Evolutionary conservation across 31 red algal genomes (phyloP).

Genomic region (Asparagopsis taxiformis): DNA sequence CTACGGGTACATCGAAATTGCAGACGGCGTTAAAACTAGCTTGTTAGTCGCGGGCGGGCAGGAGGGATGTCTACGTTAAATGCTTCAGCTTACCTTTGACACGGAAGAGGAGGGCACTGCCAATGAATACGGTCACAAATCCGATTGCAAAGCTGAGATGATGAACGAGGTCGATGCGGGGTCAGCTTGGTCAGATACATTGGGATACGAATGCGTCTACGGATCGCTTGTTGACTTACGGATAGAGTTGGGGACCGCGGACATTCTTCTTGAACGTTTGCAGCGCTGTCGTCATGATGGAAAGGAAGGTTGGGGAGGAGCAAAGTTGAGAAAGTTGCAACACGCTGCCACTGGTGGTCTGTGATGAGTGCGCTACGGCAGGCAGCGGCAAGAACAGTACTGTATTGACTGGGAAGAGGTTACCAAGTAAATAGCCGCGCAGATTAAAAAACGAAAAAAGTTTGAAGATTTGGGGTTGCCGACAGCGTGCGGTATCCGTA

Average conservation of each 20-base stretch:
- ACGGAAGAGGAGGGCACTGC: conserved; percentile 24
- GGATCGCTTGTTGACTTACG: conserved; percentile 21
- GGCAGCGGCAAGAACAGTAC: too few species aligned
- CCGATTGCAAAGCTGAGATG: conserved; percentile 50
- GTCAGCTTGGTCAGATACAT: not conserved
- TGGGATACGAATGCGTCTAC: too few species aligned
- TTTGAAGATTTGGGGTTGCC: too few species aligned
- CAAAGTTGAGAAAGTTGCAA: not conserved
- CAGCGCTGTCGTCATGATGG: conserved; percentile 39
- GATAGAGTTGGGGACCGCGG: conserved; percentile 46
- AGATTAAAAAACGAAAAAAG: too few species aligned
- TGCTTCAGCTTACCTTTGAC: conserved; percentile 46
- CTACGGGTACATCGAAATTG: not conserved
- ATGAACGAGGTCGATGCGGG: not conserved
- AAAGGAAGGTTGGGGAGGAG: not conserved
- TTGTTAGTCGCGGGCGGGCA: too few species aligned
- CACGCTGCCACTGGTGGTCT: too few species aligned
- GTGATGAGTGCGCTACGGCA: too few species aligned
- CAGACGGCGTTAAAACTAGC: too few species aligned
- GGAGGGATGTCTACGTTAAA: too few species aligned
- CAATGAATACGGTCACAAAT: conserved; percentile 31
- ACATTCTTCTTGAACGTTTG: conserved; percentile 51
- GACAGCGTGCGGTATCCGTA: too few species aligned
- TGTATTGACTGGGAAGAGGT: too few species aligned
- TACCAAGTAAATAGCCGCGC: too few species aligned